These are phyloP conservation scores for Pseudonitzschia multiseries DNA, from an alignment of 108 stramenopile species.

Conservation along the genomic window DNA sequence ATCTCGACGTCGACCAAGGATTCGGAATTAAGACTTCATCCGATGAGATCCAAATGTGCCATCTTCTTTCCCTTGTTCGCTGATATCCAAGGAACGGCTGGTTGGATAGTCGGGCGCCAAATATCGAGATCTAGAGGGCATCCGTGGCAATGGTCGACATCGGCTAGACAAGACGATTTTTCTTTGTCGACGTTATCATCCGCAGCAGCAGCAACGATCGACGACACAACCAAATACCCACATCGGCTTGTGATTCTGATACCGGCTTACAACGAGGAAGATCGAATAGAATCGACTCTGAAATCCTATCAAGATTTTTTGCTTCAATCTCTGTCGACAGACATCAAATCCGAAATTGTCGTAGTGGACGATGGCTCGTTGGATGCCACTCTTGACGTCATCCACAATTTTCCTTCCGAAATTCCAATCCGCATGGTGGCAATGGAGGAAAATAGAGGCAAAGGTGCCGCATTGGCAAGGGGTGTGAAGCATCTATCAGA, in stretches of 20 bases:
- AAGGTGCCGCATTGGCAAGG: constrained; percentile 69
- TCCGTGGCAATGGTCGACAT: background rate
- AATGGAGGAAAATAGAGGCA: constrained; percentile 59
- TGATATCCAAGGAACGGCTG: background rate
- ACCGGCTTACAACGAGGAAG: constrained; percentile 78
- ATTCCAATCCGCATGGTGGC: constrained; percentile 49
- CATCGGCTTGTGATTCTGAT: constrained; percentile 59
- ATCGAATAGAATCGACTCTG: constrained; percentile 67
- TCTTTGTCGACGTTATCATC: background rate
- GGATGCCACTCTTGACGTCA: constrained; percentile 50
- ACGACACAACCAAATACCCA: background rate
- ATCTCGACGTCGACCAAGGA: background rate
- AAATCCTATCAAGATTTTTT: constrained; percentile 50
- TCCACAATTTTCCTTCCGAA: constrained; percentile 20
- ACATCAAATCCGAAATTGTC: constrained; percentile 28
- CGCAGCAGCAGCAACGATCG: background rate
- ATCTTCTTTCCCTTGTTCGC: background rate
- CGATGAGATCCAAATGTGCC: background rate
- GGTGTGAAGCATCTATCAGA: constrained; percentile 50
- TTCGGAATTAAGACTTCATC: background rate
- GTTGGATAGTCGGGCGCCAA: background rate
- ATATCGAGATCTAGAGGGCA: background rate
- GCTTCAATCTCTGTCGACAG: constrained; percentile 8
- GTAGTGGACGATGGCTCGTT: constrained; percentile 82
- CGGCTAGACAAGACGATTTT: background rate